Percentiles rank a stretch among this genome's conserved stretches.
These are phyloP conservation scores for Fonsecaea monophora DNA, from an alignment of 2,329 filamentous ascomycete species.

Conservation along the genomic window DNA sequence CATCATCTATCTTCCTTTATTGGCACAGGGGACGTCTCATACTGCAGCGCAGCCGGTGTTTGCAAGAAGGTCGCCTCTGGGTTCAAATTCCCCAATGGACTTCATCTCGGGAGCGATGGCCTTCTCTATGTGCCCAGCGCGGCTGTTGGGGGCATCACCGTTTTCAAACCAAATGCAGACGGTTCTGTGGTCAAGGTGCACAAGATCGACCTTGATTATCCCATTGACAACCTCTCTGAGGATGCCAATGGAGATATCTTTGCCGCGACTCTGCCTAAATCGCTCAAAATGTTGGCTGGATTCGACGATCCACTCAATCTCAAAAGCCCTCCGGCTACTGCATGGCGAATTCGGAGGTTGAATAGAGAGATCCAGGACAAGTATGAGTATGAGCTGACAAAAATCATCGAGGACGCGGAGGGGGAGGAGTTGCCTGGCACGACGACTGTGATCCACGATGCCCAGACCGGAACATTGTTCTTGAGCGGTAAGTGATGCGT, in stretches of 20 bases:
- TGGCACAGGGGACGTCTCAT: conserved; percentile 39
- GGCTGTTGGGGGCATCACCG: conserved; percentile 39
- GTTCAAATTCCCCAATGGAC: conserved; percentile 46
- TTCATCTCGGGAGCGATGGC: conserved; percentile 44
- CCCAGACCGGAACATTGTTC: conserved; percentile 44
- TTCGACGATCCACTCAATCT: conserved; percentile 40
- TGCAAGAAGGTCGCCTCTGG: conserved; percentile 35
- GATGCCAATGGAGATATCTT: conserved; percentile 48
- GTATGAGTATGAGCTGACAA: conserved; percentile 41
- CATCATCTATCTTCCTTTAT: conserved; percentile 32
- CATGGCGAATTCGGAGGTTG: conserved; percentile 41
- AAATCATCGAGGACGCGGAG: conserved; percentile 47
- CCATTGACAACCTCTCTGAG: conserved; percentile 48
- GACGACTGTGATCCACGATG: conserved; percentile 45
- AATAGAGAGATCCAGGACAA: conserved; percentile 17
- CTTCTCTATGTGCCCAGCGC: conserved; percentile 47
- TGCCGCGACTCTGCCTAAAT: conserved; percentile 45
- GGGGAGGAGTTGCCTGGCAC: conserved; percentile 40
- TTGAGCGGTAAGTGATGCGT: conserved; percentile 38
- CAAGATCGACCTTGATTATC: conserved; percentile 42
- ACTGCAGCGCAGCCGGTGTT: conserved; percentile 33
- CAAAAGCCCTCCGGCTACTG: conserved; percentile 34
- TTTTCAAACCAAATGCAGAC: conserved; percentile 33
- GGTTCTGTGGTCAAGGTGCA: conserved; percentile 28
- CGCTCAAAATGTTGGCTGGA: conserved; percentile 34